phyloP scores from a whole-genome alignment of 2,329 filamentous ascomycete species.

The Alternaria viburni region DNA sequence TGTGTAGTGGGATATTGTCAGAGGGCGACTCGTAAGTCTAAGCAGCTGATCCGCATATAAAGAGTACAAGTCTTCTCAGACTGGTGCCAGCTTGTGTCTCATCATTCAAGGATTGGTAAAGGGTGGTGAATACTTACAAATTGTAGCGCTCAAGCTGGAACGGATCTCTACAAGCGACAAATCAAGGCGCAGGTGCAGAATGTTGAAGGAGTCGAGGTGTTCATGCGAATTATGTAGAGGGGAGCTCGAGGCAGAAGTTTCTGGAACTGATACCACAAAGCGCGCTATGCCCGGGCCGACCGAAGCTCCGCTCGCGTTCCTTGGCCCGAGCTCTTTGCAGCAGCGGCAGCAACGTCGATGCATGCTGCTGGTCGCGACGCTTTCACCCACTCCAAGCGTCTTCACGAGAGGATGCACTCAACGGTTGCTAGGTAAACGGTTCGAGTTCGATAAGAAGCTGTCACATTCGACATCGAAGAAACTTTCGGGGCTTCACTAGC shows the following conservation, averaged over 20 bases:
- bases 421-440: no score
- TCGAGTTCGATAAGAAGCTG: no score
- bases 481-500: neutral
- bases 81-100: conserved; percentile 71
- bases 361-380: neutral
- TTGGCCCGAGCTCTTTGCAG: conserved; percentile 2
- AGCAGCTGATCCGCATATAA: conserved; percentile 67
- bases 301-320: conserved; percentile 5
- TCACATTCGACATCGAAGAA: neutral
- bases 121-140: conserved; percentile 16
- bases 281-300: conserved; percentile 18
- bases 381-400: neutral
- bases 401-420: neutral
- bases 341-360: neutral
- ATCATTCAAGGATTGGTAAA: conserved; percentile 53
- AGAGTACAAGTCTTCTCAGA: conserved; percentile 69
- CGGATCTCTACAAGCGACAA: neutral
- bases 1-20: conserved; percentile 16
- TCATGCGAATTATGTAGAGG: conserved; percentile 20
- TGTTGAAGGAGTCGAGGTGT: neutral
- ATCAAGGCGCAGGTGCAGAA: conserved; percentile 1
- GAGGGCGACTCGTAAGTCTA: conserved; percentile 45
- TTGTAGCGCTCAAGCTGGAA: neutral
- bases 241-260: conserved; percentile 30
- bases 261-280: conserved; percentile 23